Base-by-base conservation (phyloP, 2,329 filamentous ascomycete genomes). In the Elsinoe perseae region DNA sequence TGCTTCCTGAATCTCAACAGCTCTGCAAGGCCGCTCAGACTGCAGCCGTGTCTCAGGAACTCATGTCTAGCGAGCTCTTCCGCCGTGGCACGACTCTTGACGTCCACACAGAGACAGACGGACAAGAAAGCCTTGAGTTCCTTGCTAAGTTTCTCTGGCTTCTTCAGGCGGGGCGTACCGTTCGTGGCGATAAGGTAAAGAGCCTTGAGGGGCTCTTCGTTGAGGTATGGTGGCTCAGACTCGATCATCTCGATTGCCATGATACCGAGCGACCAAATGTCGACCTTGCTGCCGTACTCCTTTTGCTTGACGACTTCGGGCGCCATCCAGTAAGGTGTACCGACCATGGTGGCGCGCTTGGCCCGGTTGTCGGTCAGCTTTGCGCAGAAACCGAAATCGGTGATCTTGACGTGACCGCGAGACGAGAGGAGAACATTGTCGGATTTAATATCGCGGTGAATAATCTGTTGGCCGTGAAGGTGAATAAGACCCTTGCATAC, bases 221-320 rank as follows among this genome's bases (percentile, higher is more conserved):
- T 97, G 34, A 97, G 82, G 71, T 98, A 98, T 0, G 93, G 93
- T 4, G 93, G 93, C 72, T 98, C 93, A 16, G 89, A 95, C 71
- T 98, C 93, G 67, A 97, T 97, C 93, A 98, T 96, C 74, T 98
- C 93, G 67, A 98, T 97, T 21, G 93, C 92, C 93, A 97, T 98
- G 74, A 98, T 98, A 67, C 93, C 93, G 60, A 98, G 77, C 27
- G 91, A 96, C 93, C 93, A 98, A 68, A 97, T 95, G 69, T 98
- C 93, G 61, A 97, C 93, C 78, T 97, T 97, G 68, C 88, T 87
- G 36, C 92, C 93, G 67, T 98, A 98, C 72, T 96, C 92, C 77
- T 97, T 97, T 72, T 97, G 93, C 77, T 97, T 97, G 69, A 98
- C 93, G 43, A 98, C 93, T 73, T 98, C 93, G 34, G 93, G 93